phyloP scores from a whole-genome alignment of 108 stramenopile species.

The Skeletonema costatum region DNA sequence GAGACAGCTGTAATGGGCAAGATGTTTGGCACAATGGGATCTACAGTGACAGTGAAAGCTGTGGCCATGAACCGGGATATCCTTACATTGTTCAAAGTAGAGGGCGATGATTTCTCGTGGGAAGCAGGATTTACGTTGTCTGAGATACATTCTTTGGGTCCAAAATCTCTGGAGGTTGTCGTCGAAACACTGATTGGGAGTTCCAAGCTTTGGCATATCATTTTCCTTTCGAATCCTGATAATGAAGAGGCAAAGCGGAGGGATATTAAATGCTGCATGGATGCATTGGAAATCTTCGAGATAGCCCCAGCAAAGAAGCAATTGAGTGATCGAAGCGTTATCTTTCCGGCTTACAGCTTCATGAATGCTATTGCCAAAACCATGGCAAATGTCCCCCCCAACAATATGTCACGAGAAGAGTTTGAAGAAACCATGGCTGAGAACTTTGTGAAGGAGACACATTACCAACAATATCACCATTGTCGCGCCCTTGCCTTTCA shows the following conservation, averaged over 20 bases:
- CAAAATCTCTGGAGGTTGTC: too few relatives aligned
- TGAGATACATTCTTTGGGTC: too few relatives aligned
- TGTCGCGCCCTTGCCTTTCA: too few relatives aligned
- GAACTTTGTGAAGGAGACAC: too few relatives aligned
- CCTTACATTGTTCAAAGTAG: background rate
- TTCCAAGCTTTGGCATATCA: too few relatives aligned
- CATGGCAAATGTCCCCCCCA: background rate
- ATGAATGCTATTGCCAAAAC: background rate
- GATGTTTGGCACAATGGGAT: too few relatives aligned
- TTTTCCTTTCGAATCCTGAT: too few relatives aligned
- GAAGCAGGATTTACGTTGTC: too few relatives aligned
- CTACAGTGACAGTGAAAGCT: background rate
- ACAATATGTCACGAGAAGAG: too few relatives aligned
- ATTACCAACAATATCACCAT: background rate
- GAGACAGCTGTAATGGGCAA: background rate
- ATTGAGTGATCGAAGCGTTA: background rate
- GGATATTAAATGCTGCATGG: background rate
- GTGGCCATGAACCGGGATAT: background rate
- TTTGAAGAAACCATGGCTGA: too few relatives aligned
- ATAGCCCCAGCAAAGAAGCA: background rate
- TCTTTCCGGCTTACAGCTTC: slow-evolving; percentile 2
- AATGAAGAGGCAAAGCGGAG: background rate
- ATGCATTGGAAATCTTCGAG: background rate
- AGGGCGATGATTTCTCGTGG: background rate
- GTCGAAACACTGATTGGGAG: too few relatives aligned